phyloP scores from a whole-genome alignment of 2,329 filamentous ascomycete species.

The Fusarium pininemorale region DNA sequence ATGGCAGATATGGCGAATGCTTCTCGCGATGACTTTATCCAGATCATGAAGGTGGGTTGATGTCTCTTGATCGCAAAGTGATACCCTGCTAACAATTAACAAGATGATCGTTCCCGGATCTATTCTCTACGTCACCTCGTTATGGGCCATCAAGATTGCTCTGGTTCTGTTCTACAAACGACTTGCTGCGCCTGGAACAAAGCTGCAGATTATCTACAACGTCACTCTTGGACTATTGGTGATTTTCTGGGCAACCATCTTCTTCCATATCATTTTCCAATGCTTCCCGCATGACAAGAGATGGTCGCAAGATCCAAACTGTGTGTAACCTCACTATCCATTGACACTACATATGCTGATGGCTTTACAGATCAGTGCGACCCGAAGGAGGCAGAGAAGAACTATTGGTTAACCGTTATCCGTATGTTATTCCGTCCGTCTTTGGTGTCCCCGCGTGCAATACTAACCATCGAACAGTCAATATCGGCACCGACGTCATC shows the following conservation, averaged over 20 bases:
- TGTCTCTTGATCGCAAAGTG: too few relatives aligned
- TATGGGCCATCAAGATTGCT: conserved; percentile 54
- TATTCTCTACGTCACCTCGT: conserved; percentile 50
- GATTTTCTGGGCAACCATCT: conserved; percentile 46
- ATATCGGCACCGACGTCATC: conserved; percentile 35
- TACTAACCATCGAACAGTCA: conserved; percentile 13
- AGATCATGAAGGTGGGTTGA: conserved; percentile 38
- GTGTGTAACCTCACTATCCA: neutral
- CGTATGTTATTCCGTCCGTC: neutral
- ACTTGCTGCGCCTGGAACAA: conserved; percentile 48
- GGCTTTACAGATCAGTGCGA: conserved; percentile 27
- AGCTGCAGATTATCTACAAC: conserved; percentile 50
- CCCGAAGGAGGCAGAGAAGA: conserved; percentile 19
- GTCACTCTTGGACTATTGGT: conserved; percentile 45
- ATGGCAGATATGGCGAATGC: conserved; percentile 40
- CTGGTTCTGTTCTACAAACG: conserved; percentile 54
- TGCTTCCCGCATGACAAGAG: conserved; percentile 48
- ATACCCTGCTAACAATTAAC: neutral
- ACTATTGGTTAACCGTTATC: conserved; percentile 39
- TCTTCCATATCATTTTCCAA: conserved; percentile 52
- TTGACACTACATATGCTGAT: neutral
- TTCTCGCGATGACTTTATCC: conserved; percentile 33
- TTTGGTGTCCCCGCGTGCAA: accelerated
- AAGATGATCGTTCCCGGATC: conserved; percentile 54
- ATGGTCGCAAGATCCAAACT: conserved; percentile 43